Base-by-base conservation (phyloP, 129 eudicot species). In the Centella asiatica region DNA sequence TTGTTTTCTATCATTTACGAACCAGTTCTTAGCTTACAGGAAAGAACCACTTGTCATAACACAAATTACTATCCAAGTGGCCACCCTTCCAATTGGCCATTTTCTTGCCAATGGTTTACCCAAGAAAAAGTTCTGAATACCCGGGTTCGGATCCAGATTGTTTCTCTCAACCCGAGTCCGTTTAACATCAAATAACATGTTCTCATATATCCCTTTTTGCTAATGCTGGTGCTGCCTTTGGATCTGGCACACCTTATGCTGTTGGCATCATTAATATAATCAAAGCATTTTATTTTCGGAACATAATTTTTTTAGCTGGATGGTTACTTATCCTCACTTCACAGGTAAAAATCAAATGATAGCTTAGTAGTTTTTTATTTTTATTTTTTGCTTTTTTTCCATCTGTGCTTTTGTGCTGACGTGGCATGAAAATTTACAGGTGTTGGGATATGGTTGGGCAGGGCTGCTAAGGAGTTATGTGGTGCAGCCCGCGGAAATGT, bases 181-280 rank as follows among this genome's bases (percentile, higher is more conserved):
- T 86, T 86, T 73, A 86, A 86, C 26, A 68, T 83, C 55, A 86
- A 86, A 36, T 89, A 86, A 45, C 95, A 86, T 31, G 95, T 80
- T 7, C 44, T 86, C 52, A 80, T n/a, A n/a, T 86, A 4, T 74
- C 95, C 12, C 76, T 86, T 36, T 79, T 86, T 48, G 95, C 95
- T 0, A 86, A 80, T 56, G 77, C 82, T 0, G 95, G 92, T 19
- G 69, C 79, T 5, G 79, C 79, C 4, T 85, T 76, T 31, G 95
- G 95, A 22, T 12, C 60, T 18, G 95, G 89, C 3, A 4, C 80
- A 0, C 84, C 95, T 14, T 86, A 86, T 63, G 86, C 87, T 3
- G 73, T 82, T 6, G 23, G 52, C 4, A 77, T 83, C 57, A 87
- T 83, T 12, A 17, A 46, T 68, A 81, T 86, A 33, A 62, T 86